phyloP scores from a whole-genome alignment of 2,329 filamentous ascomycete species.

The Colletotrichum sp. region DNA sequence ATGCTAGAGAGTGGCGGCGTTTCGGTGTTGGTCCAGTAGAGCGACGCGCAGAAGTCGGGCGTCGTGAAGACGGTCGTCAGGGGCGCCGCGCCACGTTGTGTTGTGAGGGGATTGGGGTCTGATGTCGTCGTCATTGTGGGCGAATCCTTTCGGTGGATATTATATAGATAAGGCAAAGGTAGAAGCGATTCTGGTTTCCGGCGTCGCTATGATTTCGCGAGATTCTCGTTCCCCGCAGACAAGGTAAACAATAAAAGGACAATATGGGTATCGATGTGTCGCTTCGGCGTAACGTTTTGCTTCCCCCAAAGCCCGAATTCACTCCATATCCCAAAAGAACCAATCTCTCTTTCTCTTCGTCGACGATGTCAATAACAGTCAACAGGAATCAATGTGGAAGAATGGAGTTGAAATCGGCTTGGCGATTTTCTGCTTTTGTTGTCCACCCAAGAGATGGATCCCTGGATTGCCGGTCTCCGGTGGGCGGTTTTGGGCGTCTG shows the following conservation, averaged over 20 bases:
- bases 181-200: background rate
- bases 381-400: background rate
- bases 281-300: background rate
- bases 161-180: background rate
- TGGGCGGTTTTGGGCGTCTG: background rate
- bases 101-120: constrained; percentile 4
- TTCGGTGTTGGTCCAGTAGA: constrained; percentile 13
- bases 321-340: background rate
- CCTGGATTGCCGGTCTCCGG: background rate
- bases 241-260: background rate
- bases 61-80: constrained; percentile 20
- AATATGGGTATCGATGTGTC: background rate
- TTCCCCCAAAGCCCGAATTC: background rate
- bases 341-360: background rate
- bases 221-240: background rate
- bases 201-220: background rate
- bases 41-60: constrained; percentile 7
- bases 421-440: background rate
- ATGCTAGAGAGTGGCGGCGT: constrained; percentile 16
- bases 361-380: background rate
- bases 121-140: constrained; percentile 4
- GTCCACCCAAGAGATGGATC: background rate
- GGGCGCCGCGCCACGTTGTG: constrained; percentile 11
- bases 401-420: background rate
- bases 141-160: background rate